Base-by-base conservation (phyloP, 208 protist species). In the Trypanosoma scelopori region DNA sequence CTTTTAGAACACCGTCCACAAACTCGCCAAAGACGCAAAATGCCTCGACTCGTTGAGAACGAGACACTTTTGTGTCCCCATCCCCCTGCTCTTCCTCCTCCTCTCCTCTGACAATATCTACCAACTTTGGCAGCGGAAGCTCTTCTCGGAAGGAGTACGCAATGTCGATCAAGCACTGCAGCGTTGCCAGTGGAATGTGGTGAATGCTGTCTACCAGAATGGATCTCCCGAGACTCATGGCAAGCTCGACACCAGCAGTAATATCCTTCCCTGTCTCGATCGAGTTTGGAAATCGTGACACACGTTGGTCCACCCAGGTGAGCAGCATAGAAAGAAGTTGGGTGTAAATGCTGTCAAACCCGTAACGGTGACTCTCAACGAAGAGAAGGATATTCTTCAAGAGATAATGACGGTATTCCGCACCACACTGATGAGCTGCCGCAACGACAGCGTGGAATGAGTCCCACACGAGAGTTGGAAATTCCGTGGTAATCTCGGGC, bases 11-110 rank as follows among this genome's bases (percentile, higher is more conserved):
- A 20, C 84, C 78, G 16, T 71, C 64, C 20, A 76, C 65, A 59
- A 85, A 85, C 49, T 94, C 84, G n/a, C 91, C 91, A 66, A 94
- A 96, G 41, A 74, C 69, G 66, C 91, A 93, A 23, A 82, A 43
- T 15, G 78, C 69, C 50, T 81, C 76, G 41, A 92, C 79, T 39
- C 55, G 42, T 22, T 56, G 27, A 5, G 48, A 62, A 22, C 25
- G 23, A 32, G 63, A 66, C 39, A 78, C 56, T 22, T 39, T 45
- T 18, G n/a, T 41, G 43, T 82, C 69, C 22, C 66, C 63, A 27
- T 57, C 72, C 32, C 3, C 32, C 5, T 37, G 5, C 32, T 37
- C 32, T 37, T 37, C 32, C 32, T 37, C 32, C 3, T 9, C 3
- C 9, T 9, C 32, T 3, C 32, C 32, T 9, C 32, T 37, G 4